Percentiles rank a stretch among this genome's conserved stretches.
Conservation (phyloP, 805 yeast species). For the Alloascoidea hylecoeti region DNA sequence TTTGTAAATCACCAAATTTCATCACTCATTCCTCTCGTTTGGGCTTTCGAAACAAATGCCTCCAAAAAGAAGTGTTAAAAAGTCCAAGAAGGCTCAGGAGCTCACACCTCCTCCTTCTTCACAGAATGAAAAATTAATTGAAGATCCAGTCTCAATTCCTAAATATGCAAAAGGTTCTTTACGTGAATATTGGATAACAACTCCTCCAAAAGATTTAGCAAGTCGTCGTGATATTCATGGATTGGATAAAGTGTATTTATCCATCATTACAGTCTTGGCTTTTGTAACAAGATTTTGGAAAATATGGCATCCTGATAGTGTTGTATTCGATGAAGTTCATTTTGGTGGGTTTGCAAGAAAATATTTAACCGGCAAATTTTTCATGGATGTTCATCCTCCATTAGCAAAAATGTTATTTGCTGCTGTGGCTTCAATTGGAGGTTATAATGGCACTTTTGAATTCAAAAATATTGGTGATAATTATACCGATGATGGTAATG, state of each 20-base stretch:
- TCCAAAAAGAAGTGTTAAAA: too few relatives aligned
- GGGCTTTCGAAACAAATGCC: too few relatives aligned
- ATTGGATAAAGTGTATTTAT: constrained; percentile 38
- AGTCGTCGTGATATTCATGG: neutral
- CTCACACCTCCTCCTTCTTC: too few relatives aligned
- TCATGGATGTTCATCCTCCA: constrained; percentile 97
- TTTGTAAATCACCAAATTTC: too few relatives aligned
- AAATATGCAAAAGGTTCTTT: neutral
- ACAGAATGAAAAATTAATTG: too few relatives aligned
- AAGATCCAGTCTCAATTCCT: neutral
- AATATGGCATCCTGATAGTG: constrained; percentile 58
- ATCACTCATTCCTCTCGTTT: too few relatives aligned
- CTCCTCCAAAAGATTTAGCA: neutral
- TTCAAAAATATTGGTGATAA: constrained; percentile 82
- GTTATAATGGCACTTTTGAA: constrained; percentile 85
- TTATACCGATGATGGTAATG: constrained; percentile 54
- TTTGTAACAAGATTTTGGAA: constrained; percentile 64
- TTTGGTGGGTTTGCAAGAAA: constrained; percentile 38
- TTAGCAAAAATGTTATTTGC: constrained; percentile 92
- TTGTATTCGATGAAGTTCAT: constrained; percentile 42
- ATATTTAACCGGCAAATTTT: constrained; percentile 80
- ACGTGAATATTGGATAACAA: neutral
- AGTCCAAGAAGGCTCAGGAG: too few relatives aligned
- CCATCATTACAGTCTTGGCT: constrained; percentile 51
- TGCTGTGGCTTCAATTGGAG: constrained; percentile 73